Base-by-base conservation (phyloP, 2,329 filamentous ascomycete genomes). In the Didymella glomerata region DNA sequence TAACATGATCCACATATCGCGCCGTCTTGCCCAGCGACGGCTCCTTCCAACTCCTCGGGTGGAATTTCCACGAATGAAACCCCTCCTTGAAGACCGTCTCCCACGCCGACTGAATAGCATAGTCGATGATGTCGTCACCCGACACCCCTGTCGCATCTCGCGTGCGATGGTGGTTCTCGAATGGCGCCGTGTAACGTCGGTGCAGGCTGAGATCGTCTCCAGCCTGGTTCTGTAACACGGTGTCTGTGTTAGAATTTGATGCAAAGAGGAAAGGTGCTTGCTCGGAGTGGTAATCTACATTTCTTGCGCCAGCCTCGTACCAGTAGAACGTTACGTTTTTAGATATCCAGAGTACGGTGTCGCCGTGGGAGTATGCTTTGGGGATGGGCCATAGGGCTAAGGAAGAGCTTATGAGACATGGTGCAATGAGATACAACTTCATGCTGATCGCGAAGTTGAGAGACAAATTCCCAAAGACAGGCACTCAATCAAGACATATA, bases 51-150 rank as follows among this genome's bases (percentile, higher is more conserved):
- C 87, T 83, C 32, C 89, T 85, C 24, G 85, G 82, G 63, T 90
- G 84, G 54, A 95, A 85, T 78, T 89, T 92, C 91, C 91, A 95
- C 0, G 92, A 91, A 16, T 92, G 84, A 62, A 93, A 87, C 66
- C 85, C 87, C 58, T 88, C 80, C 25, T 84, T 78, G 76, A 93
- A 90, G 55, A 94, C 86, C 57, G 83, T 85, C 24, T 83, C 76
- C 63, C 88, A 79, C 10, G 89, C 83, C 46, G 89, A 84, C 22
- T 78, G 65, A 30, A 84, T 79, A 8, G 82, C 82, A 55, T 76
- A 78, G 22, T 79, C 71, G 16, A 84, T 66, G 11, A 84, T 79
- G 76, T 75, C 66, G 9, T 85, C 77, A 61, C 86, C 84, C 16
- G 83, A 80, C 3, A 83, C 48, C 38, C 54, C 51, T 52, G 55